phyloP scores from a whole-genome alignment of 163 green algal species.

The Coccomyxa subellipsoidea region DNA sequence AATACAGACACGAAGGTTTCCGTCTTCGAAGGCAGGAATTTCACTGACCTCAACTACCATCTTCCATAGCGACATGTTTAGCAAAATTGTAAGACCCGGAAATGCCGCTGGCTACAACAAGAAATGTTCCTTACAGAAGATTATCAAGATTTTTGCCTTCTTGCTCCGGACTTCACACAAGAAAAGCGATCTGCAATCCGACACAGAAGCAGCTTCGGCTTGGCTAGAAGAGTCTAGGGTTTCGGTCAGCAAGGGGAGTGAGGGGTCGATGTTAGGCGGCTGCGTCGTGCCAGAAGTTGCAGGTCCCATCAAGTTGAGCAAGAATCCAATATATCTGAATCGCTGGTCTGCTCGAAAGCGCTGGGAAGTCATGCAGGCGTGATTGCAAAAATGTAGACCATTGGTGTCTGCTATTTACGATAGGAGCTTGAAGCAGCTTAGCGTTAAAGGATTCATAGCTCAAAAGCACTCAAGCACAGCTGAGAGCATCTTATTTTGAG shows the following conservation, averaged over 20 bases:
- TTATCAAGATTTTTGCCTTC: not conserved
- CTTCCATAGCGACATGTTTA: not conserved
- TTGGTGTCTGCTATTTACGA: not conserved
- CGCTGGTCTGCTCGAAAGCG: not conserved
- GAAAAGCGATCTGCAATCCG: not conserved
- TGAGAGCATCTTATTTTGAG: too few species aligned
- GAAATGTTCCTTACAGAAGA: not conserved
- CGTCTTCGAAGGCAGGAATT: not conserved
- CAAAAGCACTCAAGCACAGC: too few species aligned
- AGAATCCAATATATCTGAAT: not conserved
- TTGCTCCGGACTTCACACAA: not conserved
- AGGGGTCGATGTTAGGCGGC: not conserved
- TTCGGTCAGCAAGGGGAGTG: too few species aligned
- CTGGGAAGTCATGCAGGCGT: not conserved
- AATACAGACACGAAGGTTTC: not conserved
- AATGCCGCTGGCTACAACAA: not conserved
- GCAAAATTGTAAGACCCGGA: not conserved
- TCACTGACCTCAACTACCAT: not conserved
- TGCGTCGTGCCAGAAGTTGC: too few species aligned
- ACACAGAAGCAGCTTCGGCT: not conserved
- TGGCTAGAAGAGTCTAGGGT: too few species aligned
- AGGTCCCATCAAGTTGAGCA: not conserved
- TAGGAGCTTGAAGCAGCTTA: not conserved
- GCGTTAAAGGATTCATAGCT: not conserved
- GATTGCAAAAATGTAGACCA: not conserved